Evolutionary conservation across 129 eudicot species (phyloP).

Genomic region (Chrysanthemum seticuspe): DNA sequence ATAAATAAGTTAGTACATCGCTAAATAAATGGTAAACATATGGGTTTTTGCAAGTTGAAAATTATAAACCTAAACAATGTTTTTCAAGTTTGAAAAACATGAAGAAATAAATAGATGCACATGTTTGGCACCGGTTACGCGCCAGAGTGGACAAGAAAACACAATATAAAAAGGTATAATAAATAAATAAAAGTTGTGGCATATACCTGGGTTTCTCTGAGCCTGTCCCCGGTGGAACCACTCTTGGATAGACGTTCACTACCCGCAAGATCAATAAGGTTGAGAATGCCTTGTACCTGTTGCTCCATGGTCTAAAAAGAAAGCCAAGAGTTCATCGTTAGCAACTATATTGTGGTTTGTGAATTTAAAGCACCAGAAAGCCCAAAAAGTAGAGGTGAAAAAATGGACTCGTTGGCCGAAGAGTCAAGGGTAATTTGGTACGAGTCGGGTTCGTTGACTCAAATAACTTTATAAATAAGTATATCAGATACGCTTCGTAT

Average conservation of each 20-base stretch:
- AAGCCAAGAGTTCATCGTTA: not conserved
- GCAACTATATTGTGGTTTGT: not conserved
- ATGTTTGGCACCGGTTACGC: no score
- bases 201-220: slow-evolving; percentile 97
- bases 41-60: not conserved
- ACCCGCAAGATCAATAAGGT: slow-evolving; percentile 97
- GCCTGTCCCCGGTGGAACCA: slow-evolving; percentile 94
- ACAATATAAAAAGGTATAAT: no score
- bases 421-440: no score
- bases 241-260: slow-evolving; percentile 99
- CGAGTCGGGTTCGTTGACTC: no score
- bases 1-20: slow-evolving; percentile 1
- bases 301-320: slow-evolving; percentile 75
- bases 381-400: no score
- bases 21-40: not conserved
- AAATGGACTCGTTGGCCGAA: no score
- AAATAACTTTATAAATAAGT: no score
- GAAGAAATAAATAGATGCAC: no score
- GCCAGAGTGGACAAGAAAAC: no score
- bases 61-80: not conserved
- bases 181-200: not conserved
- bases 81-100: not conserved
- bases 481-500: no score
- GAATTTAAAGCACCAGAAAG: not conserved
- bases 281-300: slow-evolving; percentile 92